phyloP scores from a whole-genome alignment of 2,329 filamentous ascomycete species.

The Colletotrichum paranaense region DNA sequence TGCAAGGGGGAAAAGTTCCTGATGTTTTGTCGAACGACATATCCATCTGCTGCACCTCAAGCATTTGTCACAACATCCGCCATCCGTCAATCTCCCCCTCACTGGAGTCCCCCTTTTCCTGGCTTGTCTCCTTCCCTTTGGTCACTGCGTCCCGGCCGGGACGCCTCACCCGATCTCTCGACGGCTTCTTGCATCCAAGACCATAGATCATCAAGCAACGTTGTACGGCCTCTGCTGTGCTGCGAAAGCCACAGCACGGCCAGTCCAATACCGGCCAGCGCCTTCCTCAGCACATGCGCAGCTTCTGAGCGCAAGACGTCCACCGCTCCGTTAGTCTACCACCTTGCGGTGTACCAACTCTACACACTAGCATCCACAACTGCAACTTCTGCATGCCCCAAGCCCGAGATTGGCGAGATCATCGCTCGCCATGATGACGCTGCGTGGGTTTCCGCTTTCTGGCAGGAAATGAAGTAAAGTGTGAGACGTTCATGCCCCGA shows the following conservation, averaged over 20 bases:
- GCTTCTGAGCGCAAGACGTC: neutral
- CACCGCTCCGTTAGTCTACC: slow-evolving; percentile 1
- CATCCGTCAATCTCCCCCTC: slow-evolving; percentile 13
- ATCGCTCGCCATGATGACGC: slow-evolving; percentile 5
- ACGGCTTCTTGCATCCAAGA: slow-evolving; percentile 28
- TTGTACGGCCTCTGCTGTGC: slow-evolving; percentile 19
- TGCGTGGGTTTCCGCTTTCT: slow-evolving; percentile 10
- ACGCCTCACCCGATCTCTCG: slow-evolving; percentile 29
- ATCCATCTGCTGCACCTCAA: slow-evolving; percentile 22
- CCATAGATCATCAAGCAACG: slow-evolving; percentile 29
- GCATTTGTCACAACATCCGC: slow-evolving; percentile 24
- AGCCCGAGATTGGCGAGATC: slow-evolving; percentile 32
- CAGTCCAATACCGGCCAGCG: neutral
- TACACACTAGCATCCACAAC: slow-evolving; percentile 9
- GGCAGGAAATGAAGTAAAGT: neutral
- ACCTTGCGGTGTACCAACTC: slow-evolving; percentile 3
- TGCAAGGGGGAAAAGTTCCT: slow-evolving; percentile 22
- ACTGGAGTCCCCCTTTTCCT: neutral
- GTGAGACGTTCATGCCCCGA: slow-evolving; percentile 4
- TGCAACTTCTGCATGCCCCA: slow-evolving; percentile 18
- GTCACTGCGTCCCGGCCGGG: slow-evolving; percentile 11
- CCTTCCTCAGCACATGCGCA: neutral
- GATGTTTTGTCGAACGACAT: slow-evolving; percentile 23
- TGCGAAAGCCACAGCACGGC: slow-evolving; percentile 2
- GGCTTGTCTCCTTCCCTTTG: neutral